Conservation (phyloP, 1,284 basidiomycete genomes). For the Xerocomus nothofagi region DNA sequence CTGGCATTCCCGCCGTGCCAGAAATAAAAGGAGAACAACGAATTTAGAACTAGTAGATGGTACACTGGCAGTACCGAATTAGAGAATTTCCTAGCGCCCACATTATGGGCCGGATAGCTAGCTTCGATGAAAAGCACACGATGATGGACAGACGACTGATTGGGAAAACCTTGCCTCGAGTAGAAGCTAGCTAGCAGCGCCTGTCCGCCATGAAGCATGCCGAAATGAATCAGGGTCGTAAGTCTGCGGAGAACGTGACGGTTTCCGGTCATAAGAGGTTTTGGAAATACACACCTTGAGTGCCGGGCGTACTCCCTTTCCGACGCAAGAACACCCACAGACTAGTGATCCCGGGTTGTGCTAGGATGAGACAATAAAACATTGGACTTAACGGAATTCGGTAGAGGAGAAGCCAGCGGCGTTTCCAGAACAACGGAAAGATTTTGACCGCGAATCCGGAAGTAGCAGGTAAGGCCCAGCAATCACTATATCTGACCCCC, state of each 20-base stretch:
- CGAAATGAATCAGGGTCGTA: constrained; percentile 36
- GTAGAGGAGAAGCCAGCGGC: constrained; percentile 24
- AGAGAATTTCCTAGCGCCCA: background rate
- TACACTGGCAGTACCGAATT: background rate
- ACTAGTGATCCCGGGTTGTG: constrained; percentile 2
- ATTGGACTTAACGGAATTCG: constrained; percentile 4
- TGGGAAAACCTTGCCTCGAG: constrained; percentile 20
- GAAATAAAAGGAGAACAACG: constrained; percentile 4
- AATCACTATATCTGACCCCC: constrained; percentile 28
- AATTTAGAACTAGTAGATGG: background rate
- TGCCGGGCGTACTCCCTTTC: background rate
- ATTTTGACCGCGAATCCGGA: constrained; percentile 32
- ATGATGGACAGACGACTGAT: constrained; percentile 14
- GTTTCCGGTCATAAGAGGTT: background rate
- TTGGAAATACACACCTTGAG: constrained; percentile 9
- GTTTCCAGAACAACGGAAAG: constrained; percentile 24
- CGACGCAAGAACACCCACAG: constrained; percentile 3
- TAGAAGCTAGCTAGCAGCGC: constrained; percentile 12
- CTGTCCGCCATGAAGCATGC: constrained; percentile 21
- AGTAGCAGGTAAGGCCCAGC: constrained; percentile 29
- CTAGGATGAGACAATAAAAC: background rate
- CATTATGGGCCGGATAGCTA: background rate
- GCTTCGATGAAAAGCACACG: constrained; percentile 2
- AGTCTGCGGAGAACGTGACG: constrained; percentile 5
- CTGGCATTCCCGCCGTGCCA: constrained; percentile 1